Evolutionary conservation across 139 green algal genomes (phyloP).

Genomic region (Ettlia oleoabundans): DNA sequence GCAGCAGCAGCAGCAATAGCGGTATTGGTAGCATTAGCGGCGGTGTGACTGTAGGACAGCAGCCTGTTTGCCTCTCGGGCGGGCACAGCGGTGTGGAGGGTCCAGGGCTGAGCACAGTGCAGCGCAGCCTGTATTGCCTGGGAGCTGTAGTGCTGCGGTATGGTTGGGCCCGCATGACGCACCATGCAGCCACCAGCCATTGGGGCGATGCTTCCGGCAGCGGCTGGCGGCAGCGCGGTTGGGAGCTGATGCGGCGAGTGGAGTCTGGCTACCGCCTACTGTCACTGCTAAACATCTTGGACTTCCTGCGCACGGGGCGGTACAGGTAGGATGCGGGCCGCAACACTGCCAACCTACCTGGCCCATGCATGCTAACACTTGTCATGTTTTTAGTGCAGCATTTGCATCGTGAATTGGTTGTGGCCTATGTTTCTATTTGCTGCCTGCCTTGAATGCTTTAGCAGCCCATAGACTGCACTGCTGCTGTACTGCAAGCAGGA

Average conservation of each 20-base stretch:
- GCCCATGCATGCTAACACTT: no score
- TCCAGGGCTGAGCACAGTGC: slow-evolving; percentile 55
- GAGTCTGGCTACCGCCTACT: slow-evolving; percentile 52
- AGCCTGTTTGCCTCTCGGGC: slow-evolving; percentile 2
- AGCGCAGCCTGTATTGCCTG: slow-evolving; percentile 60
- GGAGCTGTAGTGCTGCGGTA: slow-evolving; percentile 73
- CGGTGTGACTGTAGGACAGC: no score
- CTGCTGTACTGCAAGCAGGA: slow-evolving; percentile 53
- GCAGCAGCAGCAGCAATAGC: neutral
- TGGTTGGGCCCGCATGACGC: slow-evolving; percentile 55
- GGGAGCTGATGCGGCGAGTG: slow-evolving; percentile 39
- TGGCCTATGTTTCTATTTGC: neutral
- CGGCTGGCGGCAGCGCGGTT: slow-evolving; percentile 32
- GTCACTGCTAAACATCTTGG: slow-evolving; percentile 67
- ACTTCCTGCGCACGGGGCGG: slow-evolving; percentile 71
- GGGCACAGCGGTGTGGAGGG: slow-evolving; percentile 72
- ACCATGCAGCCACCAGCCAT: slow-evolving; percentile 33
- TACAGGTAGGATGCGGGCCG: slow-evolving; percentile 85
- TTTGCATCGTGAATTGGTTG: neutral
- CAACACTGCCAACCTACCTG: neutral
- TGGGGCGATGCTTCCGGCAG: slow-evolving; percentile 36
- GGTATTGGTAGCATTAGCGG: no score
- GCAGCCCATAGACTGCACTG: neutral
- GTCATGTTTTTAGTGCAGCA: neutral
- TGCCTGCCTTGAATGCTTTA: neutral